Evolutionary conservation across 192 early-diverging fungal genomes (phyloP), one percentile per base, ranked within the genome.

Genomic region (Backusella morwellensis): DNA sequence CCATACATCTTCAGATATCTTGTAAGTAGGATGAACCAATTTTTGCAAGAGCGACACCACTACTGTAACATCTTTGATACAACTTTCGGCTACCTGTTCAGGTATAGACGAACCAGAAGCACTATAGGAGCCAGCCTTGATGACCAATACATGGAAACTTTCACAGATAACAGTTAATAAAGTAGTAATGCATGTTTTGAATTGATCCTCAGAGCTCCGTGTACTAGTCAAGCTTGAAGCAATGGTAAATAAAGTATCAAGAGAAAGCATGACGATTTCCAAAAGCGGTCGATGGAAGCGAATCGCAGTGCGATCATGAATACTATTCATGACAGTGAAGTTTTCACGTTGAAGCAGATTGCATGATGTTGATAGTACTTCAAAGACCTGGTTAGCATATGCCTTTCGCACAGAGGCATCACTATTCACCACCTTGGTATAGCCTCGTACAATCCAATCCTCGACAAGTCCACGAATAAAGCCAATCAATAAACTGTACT

Each of bases 1-100:
- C 84, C 84, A 87, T 21, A 81, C 79, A 17, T 67, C 63, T 0
- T 74, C 76, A 23, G 81, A 78, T 21, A 82, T 74, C 38, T 69
- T 78, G 78, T 84, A 84, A 5, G 79, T 44, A 6, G 83, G 71
- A 23, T 82, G 75, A 23, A 81, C 81, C 29, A 87, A 41, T 40
- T 85, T 81, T 63, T 84, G 80, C 47, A 87, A 66, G 0, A 87
- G 75, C 0, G 86, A 76, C 4, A 87, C 34, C 14, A 83, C 38
- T 6, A 87, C 73, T 11, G 80, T 81, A 23, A 87, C 76, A 59
- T 82, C 76, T n/a, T 84, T 77, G 14, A 83, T 84, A 15, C 77
- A 71, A 6, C 83, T 84, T 14, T 80, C 75, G 4, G 80, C 77
- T 35, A 75, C 81, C 15, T 70, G 38, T 32, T 80, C 59, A 36